Conservation (phyloP, 2,329 filamentous ascomycete species). For the Blastomyces gilchristii region DNA sequence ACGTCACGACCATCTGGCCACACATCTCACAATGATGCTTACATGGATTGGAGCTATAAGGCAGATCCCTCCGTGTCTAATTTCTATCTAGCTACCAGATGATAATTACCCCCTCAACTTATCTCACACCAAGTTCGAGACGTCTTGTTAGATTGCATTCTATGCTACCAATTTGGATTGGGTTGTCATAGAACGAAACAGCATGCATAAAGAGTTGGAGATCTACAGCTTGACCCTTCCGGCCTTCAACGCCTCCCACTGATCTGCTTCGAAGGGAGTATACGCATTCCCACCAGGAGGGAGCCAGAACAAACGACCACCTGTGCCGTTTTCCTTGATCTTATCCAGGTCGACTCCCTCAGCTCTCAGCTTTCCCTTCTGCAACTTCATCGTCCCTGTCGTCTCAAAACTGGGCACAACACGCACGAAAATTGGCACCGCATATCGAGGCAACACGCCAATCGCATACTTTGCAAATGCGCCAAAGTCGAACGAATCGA, state of each 20-base stretch:
- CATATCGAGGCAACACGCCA: conserved; percentile 56
- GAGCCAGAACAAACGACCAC: conserved; percentile 36
- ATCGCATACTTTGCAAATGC: conserved; percentile 46
- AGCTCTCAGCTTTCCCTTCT: conserved; percentile 5
- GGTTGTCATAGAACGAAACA: neutral
- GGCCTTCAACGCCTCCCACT: conserved; percentile 46
- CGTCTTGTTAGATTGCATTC: neutral
- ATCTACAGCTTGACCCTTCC: conserved; percentile 37
- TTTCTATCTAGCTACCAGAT: neutral
- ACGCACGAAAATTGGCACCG: conserved; percentile 63
- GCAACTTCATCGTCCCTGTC: conserved; percentile 8
- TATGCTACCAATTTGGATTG: neutral
- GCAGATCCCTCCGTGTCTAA: neutral
- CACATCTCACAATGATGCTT: neutral
- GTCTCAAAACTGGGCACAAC: conserved; percentile 27
- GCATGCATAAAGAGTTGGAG: neutral
- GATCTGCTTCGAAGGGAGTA: conserved; percentile 45
- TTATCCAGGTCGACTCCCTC: conserved; percentile 5
- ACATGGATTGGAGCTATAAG: neutral
- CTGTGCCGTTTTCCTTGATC: conserved; percentile 1
- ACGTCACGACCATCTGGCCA: neutral
- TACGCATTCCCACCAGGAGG: conserved; percentile 43
- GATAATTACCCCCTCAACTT: neutral
- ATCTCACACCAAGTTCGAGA: neutral
- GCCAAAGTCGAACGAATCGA: conserved; percentile 45